These are phyloP conservation scores for Botryotinia narcissicola DNA, from an alignment of 2,329 filamentous ascomycete genomes.

Conservation along the genomic window DNA sequence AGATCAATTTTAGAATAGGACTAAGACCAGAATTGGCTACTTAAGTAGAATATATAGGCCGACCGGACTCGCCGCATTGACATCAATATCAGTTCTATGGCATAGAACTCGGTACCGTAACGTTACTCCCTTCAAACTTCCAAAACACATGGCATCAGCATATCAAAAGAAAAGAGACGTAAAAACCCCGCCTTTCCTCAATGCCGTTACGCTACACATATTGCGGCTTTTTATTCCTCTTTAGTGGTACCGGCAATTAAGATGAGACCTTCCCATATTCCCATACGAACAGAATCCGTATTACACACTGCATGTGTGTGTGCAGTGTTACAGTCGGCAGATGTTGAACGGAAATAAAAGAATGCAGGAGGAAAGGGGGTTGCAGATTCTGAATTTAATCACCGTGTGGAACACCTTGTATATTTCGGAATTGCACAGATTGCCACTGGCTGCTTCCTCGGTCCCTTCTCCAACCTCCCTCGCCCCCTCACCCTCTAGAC, in stretches of 20 bases:
- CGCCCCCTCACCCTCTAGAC: neutral
- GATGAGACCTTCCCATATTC: neutral
- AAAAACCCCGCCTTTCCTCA: neutral
- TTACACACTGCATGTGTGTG: neutral
- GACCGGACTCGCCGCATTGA: neutral
- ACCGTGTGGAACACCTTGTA: neutral
- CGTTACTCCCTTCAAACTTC: neutral
- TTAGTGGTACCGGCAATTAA: neutral
- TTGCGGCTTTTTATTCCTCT: neutral
- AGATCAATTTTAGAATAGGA: neutral
- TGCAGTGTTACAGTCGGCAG: neutral
- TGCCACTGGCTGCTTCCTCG: neutral
- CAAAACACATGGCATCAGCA: neutral
- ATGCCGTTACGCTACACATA: neutral
- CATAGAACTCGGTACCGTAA: neutral
- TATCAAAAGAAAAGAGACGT: neutral
- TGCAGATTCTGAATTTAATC: neutral
- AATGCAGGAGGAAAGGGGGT: neutral
- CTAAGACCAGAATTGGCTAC: neutral
- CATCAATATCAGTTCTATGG: neutral
- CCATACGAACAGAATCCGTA: neutral
- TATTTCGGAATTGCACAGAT: neutral
- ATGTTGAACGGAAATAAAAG: neutral
- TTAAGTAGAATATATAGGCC: neutral
- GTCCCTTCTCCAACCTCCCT: neutral